These are phyloP conservation scores for Cordyceps tenuipes DNA, from an alignment of 2,329 filamentous ascomycete species.

Conservation along the genomic window DNA sequence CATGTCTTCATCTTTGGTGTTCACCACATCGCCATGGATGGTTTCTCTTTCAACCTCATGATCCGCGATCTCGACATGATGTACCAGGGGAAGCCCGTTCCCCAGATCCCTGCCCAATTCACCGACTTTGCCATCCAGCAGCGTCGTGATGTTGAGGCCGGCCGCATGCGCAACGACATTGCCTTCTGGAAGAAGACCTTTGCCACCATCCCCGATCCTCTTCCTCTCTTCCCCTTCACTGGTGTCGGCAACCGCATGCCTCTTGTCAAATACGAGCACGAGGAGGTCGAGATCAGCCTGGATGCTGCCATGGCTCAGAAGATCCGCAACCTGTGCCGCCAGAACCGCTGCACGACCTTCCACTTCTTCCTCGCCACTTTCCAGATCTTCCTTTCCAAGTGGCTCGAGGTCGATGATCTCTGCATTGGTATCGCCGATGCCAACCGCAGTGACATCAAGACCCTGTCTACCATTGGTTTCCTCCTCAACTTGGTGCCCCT, in stretches of 20 bases:
- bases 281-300: constrained; percentile 11
- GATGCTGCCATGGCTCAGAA: constrained; percentile 11
- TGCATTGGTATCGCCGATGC: constrained; percentile 37
- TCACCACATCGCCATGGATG: constrained; percentile 46
- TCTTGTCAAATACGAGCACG: constrained; percentile 13
- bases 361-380: constrained; percentile 39
- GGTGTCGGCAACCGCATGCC: constrained; percentile 9
- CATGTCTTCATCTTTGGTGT: constrained; percentile 36
- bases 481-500: constrained; percentile 38
- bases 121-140: constrained; percentile 29
- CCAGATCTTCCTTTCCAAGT: constrained; percentile 22
- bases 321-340: constrained; percentile 15
- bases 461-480: constrained; percentile 29
- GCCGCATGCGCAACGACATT: constrained; percentile 17
- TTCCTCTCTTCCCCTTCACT: constrained; percentile 16
- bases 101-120: constrained; percentile 24
- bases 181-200: constrained; percentile 16
- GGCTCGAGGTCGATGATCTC: constrained; percentile 27
- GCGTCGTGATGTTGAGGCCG: constrained; percentile 18
- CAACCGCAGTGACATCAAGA: constrained; percentile 16
- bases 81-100: constrained; percentile 26
- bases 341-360: constrained; percentile 25
- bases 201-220: constrained; percentile 10
- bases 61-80: constrained; percentile 34
- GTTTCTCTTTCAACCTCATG: constrained; percentile 35